Evolutionary conservation across 2,329 filamentous ascomycete species (phyloP).

Genomic region (Colletotrichum acutatum): DNA sequence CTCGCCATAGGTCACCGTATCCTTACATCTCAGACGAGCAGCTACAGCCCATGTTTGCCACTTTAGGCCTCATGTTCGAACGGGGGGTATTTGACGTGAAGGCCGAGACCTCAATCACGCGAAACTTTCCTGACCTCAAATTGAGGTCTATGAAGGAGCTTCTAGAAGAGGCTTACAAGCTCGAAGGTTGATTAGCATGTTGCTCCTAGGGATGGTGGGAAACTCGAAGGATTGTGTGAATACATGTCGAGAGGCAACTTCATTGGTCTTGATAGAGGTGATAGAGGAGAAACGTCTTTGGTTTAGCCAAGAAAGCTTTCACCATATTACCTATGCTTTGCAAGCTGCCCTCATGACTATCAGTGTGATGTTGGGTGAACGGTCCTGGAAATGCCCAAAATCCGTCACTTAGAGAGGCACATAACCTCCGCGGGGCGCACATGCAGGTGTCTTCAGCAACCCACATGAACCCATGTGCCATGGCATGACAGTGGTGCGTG

Average conservation of each 20-base stretch:
- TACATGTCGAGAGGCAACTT: no score
- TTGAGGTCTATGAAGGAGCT: slow-evolving; percentile 37
- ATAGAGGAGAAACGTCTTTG: accelerated
- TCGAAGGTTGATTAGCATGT: neutral
- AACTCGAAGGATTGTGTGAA: no score
- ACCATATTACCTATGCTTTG: neutral
- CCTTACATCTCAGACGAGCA: slow-evolving; percentile 38
- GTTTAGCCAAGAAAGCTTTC: neutral
- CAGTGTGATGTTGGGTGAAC: neutral
- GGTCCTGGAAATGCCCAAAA: neutral
- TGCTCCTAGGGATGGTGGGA: no score
- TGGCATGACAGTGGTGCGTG: neutral
- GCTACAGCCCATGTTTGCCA: slow-evolving; percentile 38
- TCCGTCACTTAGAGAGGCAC: neutral
- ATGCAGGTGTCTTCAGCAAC: neutral
- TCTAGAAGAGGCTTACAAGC: slow-evolving; percentile 25
- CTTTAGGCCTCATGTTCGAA: slow-evolving; percentile 37
- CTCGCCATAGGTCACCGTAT: slow-evolving; percentile 37
- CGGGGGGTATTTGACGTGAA: slow-evolving; percentile 36
- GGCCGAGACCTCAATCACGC: slow-evolving; percentile 37
- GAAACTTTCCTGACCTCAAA: slow-evolving; percentile 43
- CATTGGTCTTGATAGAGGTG: no score
- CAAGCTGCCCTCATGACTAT: neutral
- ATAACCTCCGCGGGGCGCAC: neutral
- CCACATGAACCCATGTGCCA: neutral